A percentile compares a stretch with the other conserved stretches of the same genome.
These are phyloP conservation scores for Kandelia obovata DNA, from an alignment of 345 rosid species.

Conservation along the genomic window DNA sequence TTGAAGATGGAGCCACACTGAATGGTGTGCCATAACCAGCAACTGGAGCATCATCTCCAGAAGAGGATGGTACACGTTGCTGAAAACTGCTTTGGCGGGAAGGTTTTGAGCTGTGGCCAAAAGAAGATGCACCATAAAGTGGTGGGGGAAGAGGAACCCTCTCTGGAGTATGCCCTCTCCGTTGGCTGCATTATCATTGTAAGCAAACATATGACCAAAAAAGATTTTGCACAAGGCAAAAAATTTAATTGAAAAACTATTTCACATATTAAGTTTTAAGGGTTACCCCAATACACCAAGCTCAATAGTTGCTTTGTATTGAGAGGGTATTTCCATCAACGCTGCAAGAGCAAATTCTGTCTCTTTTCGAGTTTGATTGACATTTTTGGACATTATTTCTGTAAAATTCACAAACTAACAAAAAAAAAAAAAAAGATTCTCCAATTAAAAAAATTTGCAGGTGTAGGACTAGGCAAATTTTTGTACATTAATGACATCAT, in stretches of 20 bases:
- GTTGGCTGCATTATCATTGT: constrained; percentile 35
- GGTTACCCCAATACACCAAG: constrained; percentile 74
- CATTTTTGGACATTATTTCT: constrained; percentile 80
- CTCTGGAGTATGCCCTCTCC: constrained; percentile 46
- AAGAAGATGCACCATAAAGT: constrained; percentile 38
- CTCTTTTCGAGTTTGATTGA: constrained; percentile 57
- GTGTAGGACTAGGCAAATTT: neutral
- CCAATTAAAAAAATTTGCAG: neutral
- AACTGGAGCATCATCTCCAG: constrained; percentile 18
- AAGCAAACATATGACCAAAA: constrained; percentile 15
- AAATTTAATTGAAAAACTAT: neutral
- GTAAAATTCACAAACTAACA: constrained; percentile 91
- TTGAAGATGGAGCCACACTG: constrained; percentile 29
- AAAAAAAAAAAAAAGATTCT: neutral
- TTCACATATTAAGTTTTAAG: neutral
- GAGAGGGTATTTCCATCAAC: constrained; percentile 94
- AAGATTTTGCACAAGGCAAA: neutral
- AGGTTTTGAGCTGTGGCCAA: constrained; percentile 29
- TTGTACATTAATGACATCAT: neutral
- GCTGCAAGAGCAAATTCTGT: constrained; percentile 88
- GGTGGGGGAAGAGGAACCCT: constrained; percentile 85
- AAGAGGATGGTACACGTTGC: constrained; percentile 15
- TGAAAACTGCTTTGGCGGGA: constrained; percentile 41
- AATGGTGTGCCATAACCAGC: constrained; percentile 34
- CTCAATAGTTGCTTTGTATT: constrained; percentile 90